Evolutionary conservation across 2,329 filamentous ascomycete genomes (phyloP), one percentile per base, ranked within the genome.

Genomic region (Zymoseptoria crescenta): DNA sequence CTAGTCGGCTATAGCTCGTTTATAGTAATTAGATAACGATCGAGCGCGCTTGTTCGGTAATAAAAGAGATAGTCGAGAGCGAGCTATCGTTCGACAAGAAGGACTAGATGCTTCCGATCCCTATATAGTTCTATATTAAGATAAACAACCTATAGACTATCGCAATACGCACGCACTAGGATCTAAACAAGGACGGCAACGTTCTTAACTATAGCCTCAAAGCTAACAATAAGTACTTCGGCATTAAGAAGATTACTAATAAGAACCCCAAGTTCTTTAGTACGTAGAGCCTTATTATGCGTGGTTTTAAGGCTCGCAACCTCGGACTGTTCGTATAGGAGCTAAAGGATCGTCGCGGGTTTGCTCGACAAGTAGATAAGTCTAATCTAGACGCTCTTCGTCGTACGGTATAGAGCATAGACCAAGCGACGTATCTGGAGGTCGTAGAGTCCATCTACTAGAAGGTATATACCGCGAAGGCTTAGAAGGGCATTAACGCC

Each of bases 181-280:
- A 35, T 41, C 28, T 21, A 9, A 54, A 54, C 13, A 45, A 54
- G 29, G 52, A 20, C 4, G 28, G 52, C n/a, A 9, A 54, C 13
- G 3, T n/a, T 35, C 52, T 54, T 20, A 19, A 54, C 8, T 45
- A 54, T 45, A 20, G 20, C 28, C 28, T 54, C 7, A 13, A 30
- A 16, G 30, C 20, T 21, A 21, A 54, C 21, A 24, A 20, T 6
- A 41, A 54, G 52, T 45, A 30, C 52, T 45, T 30, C 19, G 35
- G 30, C 8, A 54, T 54, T 41, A 54, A 54, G 29, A 21, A 35
- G 19, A 20, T 54, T 45, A 54, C 28, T n/a, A 54, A 41, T 20
- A 54, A 54, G 52, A 54, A 54, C 28, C 29, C 29, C 4, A 54
- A 54, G 52, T 54, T 54, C 52, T 54, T 30, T 41, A 20, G n/a